Conservation (phyloP, 1,139 yeast species). For the Magnusiomyces clavatus region DNA sequence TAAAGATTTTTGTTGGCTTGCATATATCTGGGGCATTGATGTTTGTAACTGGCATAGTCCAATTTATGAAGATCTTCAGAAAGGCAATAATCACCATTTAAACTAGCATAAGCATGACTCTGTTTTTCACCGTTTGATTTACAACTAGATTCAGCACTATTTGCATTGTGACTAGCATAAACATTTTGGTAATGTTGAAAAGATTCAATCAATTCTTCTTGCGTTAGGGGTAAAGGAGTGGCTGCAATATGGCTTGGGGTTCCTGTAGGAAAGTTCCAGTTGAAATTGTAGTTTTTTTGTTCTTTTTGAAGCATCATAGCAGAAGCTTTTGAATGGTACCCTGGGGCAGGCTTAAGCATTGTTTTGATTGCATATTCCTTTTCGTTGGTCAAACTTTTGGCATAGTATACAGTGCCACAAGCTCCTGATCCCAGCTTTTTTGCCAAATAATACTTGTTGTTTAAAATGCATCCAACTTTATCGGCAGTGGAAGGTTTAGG, state of each 20-base stretch:
- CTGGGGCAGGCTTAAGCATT: constrained; percentile 41
- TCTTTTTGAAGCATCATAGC: background rate
- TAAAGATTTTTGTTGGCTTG: constrained; percentile 29
- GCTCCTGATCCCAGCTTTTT: constrained; percentile 81
- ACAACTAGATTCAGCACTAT: background rate
- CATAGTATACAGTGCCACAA: constrained; percentile 75
- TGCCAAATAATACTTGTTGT: constrained; percentile 41
- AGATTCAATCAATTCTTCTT: constrained; percentile 16
- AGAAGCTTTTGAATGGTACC: background rate
- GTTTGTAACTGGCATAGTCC: too few species aligned
- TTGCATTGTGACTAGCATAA: constrained; percentile 13
- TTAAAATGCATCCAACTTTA: constrained; percentile 27
- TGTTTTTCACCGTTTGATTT: too few species aligned
- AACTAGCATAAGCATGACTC: too few species aligned
- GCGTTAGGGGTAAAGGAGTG: constrained; percentile 24
- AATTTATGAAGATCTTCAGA: too few species aligned
- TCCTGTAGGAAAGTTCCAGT: background rate
- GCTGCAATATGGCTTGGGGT: constrained; percentile 4
- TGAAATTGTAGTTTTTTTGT: background rate
- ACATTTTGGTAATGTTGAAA: too few species aligned
- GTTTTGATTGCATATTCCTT: constrained; percentile 65
- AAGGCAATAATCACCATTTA: too few species aligned
- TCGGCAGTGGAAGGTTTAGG: constrained; percentile 5
- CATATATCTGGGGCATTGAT: constrained; percentile 11
- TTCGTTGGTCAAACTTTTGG: constrained; percentile 46